phyloP scores from a whole-genome alignment of 257 asterid species.

The Solanum pinnatisectum region DNA sequence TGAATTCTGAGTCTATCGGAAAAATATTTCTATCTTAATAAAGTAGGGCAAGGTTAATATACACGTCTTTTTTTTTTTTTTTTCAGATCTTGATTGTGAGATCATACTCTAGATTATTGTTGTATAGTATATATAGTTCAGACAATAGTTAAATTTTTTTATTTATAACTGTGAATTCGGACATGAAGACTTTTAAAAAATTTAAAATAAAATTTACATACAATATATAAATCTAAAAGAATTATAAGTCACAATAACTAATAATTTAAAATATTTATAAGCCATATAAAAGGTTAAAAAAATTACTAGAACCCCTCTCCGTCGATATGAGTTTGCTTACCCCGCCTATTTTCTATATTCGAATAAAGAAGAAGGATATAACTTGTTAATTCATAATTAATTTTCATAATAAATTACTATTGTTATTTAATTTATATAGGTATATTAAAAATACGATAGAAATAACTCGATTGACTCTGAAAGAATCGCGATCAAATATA shows the following conservation, averaged over 20 bases:
- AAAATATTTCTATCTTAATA: background rate
- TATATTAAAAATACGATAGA: background rate
- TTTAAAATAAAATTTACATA: background rate
- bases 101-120: background rate
- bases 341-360: background rate
- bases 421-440: background rate
- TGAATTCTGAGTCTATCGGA: fast-evolving
- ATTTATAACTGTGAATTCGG: background rate
- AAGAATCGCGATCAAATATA: background rate
- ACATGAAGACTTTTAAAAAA: background rate
- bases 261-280: background rate
- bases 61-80: background rate
- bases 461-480: background rate
- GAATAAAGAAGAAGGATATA: background rate
- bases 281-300: background rate
- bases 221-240: background rate
- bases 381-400: background rate
- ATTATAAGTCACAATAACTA: background rate
- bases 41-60: fast-evolving
- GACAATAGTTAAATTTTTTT: background rate
- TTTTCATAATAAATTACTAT: background rate
- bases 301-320: background rate
- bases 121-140: background rate
- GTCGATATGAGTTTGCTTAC: background rate
- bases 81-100: fast-evolving